phyloP scores from a whole-genome alignment of 2,329 filamentous ascomycete genomes.

The Epichloe sp. region DNA sequence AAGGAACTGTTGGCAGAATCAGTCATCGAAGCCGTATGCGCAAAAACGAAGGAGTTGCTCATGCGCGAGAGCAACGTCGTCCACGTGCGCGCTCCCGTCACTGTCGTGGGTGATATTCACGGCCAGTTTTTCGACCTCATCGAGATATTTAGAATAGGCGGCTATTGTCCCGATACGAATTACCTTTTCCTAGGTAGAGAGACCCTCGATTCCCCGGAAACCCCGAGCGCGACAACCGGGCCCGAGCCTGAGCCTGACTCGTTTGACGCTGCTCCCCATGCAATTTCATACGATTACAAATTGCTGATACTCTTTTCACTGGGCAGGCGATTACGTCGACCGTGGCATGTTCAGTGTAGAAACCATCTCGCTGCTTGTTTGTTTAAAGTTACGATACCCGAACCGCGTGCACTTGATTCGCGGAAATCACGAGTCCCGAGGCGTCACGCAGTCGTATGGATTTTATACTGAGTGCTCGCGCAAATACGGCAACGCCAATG shows the following conservation, averaged over 20 bases:
- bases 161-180: slow-evolving; percentile 94
- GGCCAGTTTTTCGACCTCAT: slow-evolving; percentile 98
- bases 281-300: not conserved
- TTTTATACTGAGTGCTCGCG: slow-evolving; percentile 98
- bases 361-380: slow-evolving; percentile 94
- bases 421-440: slow-evolving; percentile 94
- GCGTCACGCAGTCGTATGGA: slow-evolving; percentile 96
- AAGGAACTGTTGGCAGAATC: slow-evolving; percentile 95
- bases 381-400: slow-evolving; percentile 92
- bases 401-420: slow-evolving; percentile 91
- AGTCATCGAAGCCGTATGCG: slow-evolving; percentile 97
- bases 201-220: not conserved
- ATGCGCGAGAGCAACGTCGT: slow-evolving; percentile 99
- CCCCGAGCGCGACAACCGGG: not conserved
- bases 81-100: slow-evolving; percentile 88
- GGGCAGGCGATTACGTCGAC: slow-evolving; percentile 85
- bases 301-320: not conserved
- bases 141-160: slow-evolving; percentile 97
- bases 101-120: slow-evolving; percentile 96
- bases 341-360: slow-evolving; percentile 97
- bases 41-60: slow-evolving; percentile 94
- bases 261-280: not conserved
- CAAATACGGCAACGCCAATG: slow-evolving; percentile 96
- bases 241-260: not conserved
- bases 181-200: slow-evolving; percentile 82